These are phyloP conservation scores for Heliamphora pulchella DNA, from an alignment of 179 eudicot species.

Conservation along the genomic window DNA sequence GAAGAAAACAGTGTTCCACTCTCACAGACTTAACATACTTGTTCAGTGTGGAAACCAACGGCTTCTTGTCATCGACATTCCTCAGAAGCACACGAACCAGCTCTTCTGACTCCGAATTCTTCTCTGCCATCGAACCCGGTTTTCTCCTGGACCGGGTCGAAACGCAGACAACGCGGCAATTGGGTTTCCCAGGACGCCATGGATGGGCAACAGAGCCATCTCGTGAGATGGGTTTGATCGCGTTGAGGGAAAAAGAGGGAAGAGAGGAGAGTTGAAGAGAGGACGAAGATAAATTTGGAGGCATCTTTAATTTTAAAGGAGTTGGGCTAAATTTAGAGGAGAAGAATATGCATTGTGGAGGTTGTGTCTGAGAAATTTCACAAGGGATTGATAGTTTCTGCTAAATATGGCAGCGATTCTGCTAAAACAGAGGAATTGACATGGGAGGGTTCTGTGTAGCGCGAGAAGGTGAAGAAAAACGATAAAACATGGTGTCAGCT, in stretches of 20 bases:
- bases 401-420: no score
- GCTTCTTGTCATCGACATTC: slow-evolving; percentile 45
- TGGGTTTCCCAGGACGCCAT: slow-evolving; percentile 14
- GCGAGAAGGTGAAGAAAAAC: no score
- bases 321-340: neutral
- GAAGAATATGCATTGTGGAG: neutral
- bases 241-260: neutral
- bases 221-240: neutral
- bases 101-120: slow-evolving; percentile 47
- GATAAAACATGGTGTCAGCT: no score
- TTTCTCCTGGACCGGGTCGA: slow-evolving; percentile 39
- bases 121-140: slow-evolving; percentile 20
- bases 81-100: slow-evolving; percentile 49
- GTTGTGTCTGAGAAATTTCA: neutral
- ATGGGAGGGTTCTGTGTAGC: no score
- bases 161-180: slow-evolving; percentile 22
- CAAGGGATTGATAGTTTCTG: no score
- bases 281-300: neutral
- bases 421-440: no score
- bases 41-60: slow-evolving; percentile 49
- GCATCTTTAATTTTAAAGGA: neutral
- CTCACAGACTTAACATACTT: slow-evolving; percentile 65
- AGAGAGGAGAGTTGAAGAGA: slow-evolving; percentile 22
- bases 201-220: neutral
- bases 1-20: slow-evolving; percentile 78